phyloP scores from a whole-genome alignment of 2,329 filamentous ascomycete genomes.

The Samsoniella hepiali region DNA sequence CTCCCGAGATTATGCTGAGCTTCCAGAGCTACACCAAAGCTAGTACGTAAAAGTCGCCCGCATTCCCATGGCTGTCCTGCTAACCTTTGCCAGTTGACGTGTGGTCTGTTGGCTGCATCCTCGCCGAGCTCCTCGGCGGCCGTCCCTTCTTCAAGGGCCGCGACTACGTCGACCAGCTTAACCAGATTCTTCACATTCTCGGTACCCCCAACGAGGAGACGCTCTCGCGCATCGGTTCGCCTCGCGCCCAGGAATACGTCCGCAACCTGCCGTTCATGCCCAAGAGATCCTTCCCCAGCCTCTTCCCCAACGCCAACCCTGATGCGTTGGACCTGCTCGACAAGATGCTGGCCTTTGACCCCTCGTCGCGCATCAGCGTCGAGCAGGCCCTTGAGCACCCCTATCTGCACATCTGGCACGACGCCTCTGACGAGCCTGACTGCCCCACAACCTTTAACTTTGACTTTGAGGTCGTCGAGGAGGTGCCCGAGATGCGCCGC shows the following conservation, averaged over 20 bases:
- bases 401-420: constrained; percentile 98
- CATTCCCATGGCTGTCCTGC: background rate
- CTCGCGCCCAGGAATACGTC: constrained; percentile 95
- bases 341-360: constrained; percentile 96
- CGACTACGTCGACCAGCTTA: constrained; percentile 98
- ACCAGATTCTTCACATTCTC: constrained; percentile 97
- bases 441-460: constrained; percentile 97
- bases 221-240: constrained; percentile 86
- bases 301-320: constrained; percentile 94
- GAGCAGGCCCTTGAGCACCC: constrained; percentile 94
- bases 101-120: constrained; percentile 97
- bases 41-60: constrained; percentile 61
- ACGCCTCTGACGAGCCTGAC: constrained; percentile 89
- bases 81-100: constrained; percentile 72
- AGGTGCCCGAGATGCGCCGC: constrained; percentile 89
- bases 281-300: constrained; percentile 81
- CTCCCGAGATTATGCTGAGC: constrained; percentile 98
- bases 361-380: constrained; percentile 86
- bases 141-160: constrained; percentile 99
- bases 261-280: constrained; percentile 93
- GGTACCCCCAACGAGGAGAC: constrained; percentile 97
- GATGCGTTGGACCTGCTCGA: constrained; percentile 94
- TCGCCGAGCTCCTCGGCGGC: constrained; percentile 91
- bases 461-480: constrained; percentile 95
- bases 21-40: constrained; percentile 99